A percentile compares a stretch with the other conserved stretches of the same genome.
phyloP scores from a whole-genome alignment of 164 flowering plant species.

The Kingdonia uniflora region DNA sequence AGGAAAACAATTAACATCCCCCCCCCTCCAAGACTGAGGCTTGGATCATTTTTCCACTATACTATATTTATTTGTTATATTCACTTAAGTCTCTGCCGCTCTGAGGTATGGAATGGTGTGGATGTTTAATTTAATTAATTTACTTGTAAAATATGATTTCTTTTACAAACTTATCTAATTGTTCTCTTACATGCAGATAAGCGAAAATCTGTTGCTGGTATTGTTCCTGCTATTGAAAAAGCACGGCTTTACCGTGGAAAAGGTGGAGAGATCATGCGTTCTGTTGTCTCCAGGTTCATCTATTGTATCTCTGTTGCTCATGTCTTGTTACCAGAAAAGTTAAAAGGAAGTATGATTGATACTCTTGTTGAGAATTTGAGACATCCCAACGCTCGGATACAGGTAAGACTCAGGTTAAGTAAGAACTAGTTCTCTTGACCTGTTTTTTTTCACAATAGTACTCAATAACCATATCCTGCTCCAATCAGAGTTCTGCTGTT shows the following conservation, averaged over 20 bases:
- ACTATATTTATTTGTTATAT: no score
- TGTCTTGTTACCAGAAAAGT: constrained; percentile 46
- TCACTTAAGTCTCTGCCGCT: no score
- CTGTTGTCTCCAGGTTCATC: constrained; percentile 83
- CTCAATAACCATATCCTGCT: not conserved
- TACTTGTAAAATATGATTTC: no score
- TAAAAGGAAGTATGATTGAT: constrained; percentile 57
- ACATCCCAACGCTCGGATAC: constrained; percentile 93
- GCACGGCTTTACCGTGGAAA: constrained; percentile 98
- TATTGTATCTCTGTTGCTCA: constrained; percentile 55
- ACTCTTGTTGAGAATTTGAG: constrained; percentile 76
- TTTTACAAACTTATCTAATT: not conserved
- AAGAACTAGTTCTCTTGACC: not conserved
- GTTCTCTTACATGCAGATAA: constrained; percentile 35
- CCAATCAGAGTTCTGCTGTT: constrained; percentile 66
- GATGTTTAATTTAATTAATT: no score
- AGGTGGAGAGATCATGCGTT: constrained; percentile 98
- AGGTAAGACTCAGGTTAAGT: constrained; percentile 31
- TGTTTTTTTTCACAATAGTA: constrained; percentile 2
- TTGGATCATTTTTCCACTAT: no score
- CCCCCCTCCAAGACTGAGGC: no score
- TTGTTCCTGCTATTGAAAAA: constrained; percentile 95
- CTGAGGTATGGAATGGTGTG: no score
- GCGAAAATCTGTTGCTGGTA: constrained; percentile 55
- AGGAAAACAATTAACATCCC: no score